phyloP scores from a whole-genome alignment of 352 stramenopile genomes.

The Globisporangium orthogonon region DNA sequence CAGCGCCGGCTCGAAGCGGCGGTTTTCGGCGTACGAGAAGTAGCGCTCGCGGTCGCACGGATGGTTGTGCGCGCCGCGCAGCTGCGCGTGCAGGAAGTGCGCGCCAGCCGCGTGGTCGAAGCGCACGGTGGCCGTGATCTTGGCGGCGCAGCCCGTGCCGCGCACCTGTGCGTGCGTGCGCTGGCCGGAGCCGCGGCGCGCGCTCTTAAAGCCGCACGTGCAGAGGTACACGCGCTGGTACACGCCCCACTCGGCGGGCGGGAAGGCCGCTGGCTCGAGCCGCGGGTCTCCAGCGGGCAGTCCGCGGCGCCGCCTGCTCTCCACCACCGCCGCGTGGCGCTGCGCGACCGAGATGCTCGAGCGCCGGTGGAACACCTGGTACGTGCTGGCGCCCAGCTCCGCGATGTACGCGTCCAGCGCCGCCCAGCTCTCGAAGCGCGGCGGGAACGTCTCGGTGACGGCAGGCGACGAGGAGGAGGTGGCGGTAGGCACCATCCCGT shows the following conservation, averaged over 20 bases:
- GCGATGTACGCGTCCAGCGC: constrained; percentile 43
- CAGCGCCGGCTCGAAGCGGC: constrained; percentile 3
- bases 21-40: constrained; percentile 8
- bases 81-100: not conserved
- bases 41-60: constrained; percentile 5
- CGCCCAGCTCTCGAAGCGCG: constrained; percentile 19
- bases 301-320: not conserved
- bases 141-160: constrained; percentile 6
- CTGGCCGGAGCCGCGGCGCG: not conserved
- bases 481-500: no score
- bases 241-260: not conserved
- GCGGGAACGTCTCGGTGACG: not conserved
- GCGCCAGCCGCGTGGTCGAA: not conserved
- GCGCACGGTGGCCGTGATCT: constrained; percentile 7
- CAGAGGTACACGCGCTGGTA: constrained; percentile 3
- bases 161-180: constrained; percentile 1
- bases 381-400: constrained; percentile 42
- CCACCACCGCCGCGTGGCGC: not conserved
- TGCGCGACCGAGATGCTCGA: not conserved
- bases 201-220: constrained; percentile 7
- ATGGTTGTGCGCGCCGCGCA: constrained; percentile 8
- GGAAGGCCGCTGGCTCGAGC: not conserved
- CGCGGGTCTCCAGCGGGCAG: not conserved
- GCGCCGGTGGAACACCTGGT: constrained; percentile 52
- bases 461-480: no score